Evolutionary conservation across 805 yeast species (phyloP), one percentile per base, ranked within the genome.

Genomic region (Vanderwaltozyma yarrowii): DNA sequence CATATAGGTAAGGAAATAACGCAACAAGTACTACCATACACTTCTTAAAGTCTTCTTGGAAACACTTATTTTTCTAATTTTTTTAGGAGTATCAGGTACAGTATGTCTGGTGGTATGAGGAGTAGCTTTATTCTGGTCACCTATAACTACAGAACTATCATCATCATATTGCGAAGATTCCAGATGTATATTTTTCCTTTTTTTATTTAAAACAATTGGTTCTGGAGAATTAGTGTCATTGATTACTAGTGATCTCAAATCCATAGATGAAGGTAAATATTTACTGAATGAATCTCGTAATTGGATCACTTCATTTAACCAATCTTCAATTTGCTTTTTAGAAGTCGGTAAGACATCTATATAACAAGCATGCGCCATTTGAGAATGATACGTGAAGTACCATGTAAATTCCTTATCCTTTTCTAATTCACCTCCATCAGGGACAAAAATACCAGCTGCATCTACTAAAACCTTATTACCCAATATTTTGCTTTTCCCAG

Each of bases 11-110:
- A n/a, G n/a, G n/a, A n/a, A n/a, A n/a, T n/a, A n/a, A n/a, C n/a
- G n/a, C n/a, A n/a, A n/a, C n/a, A n/a, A n/a, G n/a, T n/a, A 17
- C 29, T 36, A 58, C 60, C 60, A 58, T 7, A 38, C 35, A 32
- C 62, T 58, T 40, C 44, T 50, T 36, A 58, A 39, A 1, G 60
- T 50, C 37, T 54, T 54, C 33, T 56, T 56, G 2, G 61, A 56
- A 14, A 55, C 57, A 39, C 62, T 58, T 16, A 56, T 54, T 36
- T 55, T 58, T 33, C 56, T 42, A 11, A 51, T 43, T 32, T 58
- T 58, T 16, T 44, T 43, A 11, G 50, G 44, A 8, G 42, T 35
- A 6, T 42, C 45, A 26, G 13, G 21, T 25, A 19, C 30, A 24
- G 17, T 18, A 1, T 16, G 23, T n/a, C 13, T 24, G 17, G 21